Percentiles rank a stretch among this genome's conserved stretches.
Evolutionary conservation across 805 yeast genomes (phyloP).

Genomic region (Pichia cephalocereana): DNA sequence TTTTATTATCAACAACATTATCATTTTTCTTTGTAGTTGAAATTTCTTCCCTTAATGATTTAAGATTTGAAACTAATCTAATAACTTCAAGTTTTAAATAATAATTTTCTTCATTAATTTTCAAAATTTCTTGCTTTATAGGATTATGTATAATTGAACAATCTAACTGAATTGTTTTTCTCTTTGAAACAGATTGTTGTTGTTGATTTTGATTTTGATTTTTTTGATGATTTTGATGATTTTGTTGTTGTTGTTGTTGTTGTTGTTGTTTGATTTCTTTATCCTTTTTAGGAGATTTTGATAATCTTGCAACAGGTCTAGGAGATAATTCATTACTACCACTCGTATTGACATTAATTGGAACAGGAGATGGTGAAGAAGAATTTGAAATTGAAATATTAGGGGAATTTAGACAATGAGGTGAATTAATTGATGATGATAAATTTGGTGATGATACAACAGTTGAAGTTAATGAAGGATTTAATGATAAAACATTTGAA

Average conservation of each 20-base stretch:
- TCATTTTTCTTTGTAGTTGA: neutral
- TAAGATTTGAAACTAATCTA: slow-evolving; percentile 35
- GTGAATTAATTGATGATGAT: neutral
- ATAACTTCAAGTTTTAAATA: slow-evolving; percentile 35
- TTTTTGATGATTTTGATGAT: no score
- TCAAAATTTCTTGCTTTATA: slow-evolving; percentile 31
- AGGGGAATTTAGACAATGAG: neutral
- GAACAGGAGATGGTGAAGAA: slow-evolving; percentile 6
- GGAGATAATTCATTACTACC: slow-evolving; percentile 2
- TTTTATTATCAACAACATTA: no score
- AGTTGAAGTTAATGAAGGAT: neutral
- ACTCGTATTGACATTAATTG: neutral
- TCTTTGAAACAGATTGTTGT: neutral
- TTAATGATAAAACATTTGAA: slow-evolving; percentile 24
- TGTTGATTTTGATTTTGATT: neutral
- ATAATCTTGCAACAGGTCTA: neutral
- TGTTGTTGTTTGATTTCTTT: neutral
- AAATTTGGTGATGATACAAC: neutral
- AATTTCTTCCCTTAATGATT: slow-evolving; percentile 22
- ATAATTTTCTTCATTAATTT: slow-evolving; percentile 37
- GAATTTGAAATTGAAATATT: neutral
- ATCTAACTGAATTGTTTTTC: slow-evolving; percentile 12
- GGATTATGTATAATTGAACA: slow-evolving; percentile 23
- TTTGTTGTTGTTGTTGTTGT: neutral
- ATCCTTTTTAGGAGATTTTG: neutral